Conservation (phyloP, 192 early-diverging fungal species). For the Geranomyces michiganensis region DNA sequence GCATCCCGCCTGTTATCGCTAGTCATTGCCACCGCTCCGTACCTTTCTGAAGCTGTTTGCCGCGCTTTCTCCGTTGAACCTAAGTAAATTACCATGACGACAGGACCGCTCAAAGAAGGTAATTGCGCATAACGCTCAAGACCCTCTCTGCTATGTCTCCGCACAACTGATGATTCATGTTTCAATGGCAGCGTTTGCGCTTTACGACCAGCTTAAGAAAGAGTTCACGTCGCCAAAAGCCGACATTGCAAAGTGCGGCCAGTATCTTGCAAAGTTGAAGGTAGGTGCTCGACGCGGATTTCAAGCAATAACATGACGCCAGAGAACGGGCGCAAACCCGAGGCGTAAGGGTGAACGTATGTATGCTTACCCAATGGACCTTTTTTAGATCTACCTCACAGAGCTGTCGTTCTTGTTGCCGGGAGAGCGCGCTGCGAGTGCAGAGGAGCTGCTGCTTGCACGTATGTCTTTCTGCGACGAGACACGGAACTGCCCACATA, state of each 20-base stretch:
- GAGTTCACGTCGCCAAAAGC: conserved; percentile 67
- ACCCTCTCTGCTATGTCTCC: background rate
- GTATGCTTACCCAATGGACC: background rate
- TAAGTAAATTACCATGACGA: background rate
- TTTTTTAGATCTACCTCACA: conserved; percentile 46
- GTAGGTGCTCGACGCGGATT: conserved; percentile 37
- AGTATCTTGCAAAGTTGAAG: conserved; percentile 71
- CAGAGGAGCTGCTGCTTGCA: conserved; percentile 54
- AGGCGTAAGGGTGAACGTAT: no score
- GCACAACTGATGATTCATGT: background rate
- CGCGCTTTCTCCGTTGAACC: no score
- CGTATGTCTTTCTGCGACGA: conserved; percentile 44
- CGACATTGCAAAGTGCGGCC: conserved; percentile 70
- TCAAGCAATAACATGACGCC: background rate
- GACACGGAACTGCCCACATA: no score
- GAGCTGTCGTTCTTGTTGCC: conserved; percentile 50
- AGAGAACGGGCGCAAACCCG: background rate
- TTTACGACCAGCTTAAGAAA: conserved; percentile 58
- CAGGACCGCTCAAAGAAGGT: conserved; percentile 20
- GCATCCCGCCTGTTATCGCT: no score
- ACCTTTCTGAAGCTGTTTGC: no score
- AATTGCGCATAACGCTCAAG: background rate
- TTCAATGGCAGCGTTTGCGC: conserved; percentile 21
- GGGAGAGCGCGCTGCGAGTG: conserved; percentile 33
- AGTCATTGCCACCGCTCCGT: no score